Evolutionary conservation across 2,329 filamentous ascomycete species (phyloP).

Genomic region (Penicillium fuscoglaucum): DNA sequence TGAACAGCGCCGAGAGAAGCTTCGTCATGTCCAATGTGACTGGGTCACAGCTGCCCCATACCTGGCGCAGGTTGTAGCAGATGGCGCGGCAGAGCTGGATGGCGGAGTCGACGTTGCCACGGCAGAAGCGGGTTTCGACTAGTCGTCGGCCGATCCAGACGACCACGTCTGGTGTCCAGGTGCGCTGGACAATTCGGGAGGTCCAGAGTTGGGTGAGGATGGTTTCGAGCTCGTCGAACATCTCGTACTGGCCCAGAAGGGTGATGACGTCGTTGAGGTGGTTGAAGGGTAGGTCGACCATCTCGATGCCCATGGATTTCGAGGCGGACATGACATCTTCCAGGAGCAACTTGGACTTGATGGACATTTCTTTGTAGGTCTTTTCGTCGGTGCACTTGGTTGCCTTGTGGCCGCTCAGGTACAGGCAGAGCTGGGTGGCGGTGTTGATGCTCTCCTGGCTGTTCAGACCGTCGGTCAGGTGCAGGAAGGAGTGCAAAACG

Average conservation of each 20-base stretch:
- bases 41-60: slow-evolving; percentile 51
- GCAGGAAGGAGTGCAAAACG: slow-evolving; percentile 37
- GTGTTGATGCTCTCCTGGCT: slow-evolving; percentile 35
- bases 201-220: slow-evolving; percentile 51
- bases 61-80: slow-evolving; percentile 57
- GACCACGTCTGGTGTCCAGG: slow-evolving; percentile 49
- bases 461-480: slow-evolving; percentile 36
- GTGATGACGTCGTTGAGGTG: slow-evolving; percentile 42
- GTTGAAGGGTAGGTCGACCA: slow-evolving; percentile 37
- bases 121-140: slow-evolving; percentile 54
- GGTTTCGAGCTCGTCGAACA: slow-evolving; percentile 39
- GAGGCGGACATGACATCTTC: slow-evolving; percentile 35
- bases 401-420: slow-evolving; percentile 37
- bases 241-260: slow-evolving; percentile 40
- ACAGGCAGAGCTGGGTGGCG: slow-evolving; percentile 40
- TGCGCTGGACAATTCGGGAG: slow-evolving; percentile 47
- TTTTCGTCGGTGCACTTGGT: slow-evolving; percentile 31
- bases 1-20: slow-evolving; percentile 53
- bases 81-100: slow-evolving; percentile 55
- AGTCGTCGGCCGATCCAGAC: slow-evolving; percentile 56
- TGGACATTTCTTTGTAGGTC: slow-evolving; percentile 32
- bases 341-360: slow-evolving; percentile 37
- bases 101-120: slow-evolving; percentile 46
- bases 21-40: slow-evolving; percentile 53
- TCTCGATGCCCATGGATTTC: slow-evolving; percentile 34